A percentile compares a stretch with the other conserved stretches of the same genome.
Evolutionary conservation across 805 yeast species (phyloP).

Genomic region (Suhomyces pyralidae): DNA sequence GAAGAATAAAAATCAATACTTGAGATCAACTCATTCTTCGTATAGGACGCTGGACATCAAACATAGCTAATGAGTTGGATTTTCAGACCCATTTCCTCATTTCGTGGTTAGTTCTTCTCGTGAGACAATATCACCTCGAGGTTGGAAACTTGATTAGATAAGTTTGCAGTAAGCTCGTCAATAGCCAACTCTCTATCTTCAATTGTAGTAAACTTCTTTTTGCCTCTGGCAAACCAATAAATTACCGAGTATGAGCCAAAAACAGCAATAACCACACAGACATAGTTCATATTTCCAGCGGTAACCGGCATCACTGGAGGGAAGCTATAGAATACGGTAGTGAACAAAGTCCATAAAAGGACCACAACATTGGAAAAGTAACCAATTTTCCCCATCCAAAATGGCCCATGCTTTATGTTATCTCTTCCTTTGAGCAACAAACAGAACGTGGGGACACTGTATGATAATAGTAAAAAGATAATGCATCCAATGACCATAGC

Average conservation of each 20-base stretch:
- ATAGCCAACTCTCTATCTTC: constrained; percentile 21
- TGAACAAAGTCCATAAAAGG: constrained; percentile 56
- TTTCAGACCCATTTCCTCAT: not conserved
- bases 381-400: constrained; percentile 62
- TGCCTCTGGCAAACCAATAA: constrained; percentile 52
- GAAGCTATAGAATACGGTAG: constrained; percentile 59
- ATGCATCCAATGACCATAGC: constrained; percentile 62
- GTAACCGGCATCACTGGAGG: constrained; percentile 63
- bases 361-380: constrained; percentile 48
- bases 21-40: not conserved
- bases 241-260: constrained; percentile 41
- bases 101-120: not conserved
- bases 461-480: constrained; percentile 55
- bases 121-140: constrained; percentile 18
- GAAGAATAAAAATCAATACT: not conserved
- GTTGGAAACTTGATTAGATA: constrained; percentile 22
- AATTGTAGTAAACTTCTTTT: constrained; percentile 15
- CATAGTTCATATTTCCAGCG: constrained; percentile 64
- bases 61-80: not conserved
- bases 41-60: not conserved
- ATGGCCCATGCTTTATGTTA: constrained; percentile 59
- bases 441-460: constrained; percentile 53
- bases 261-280: constrained; percentile 49
- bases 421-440: constrained; percentile 48
- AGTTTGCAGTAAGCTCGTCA: constrained; percentile 19